Evolutionary conservation across 129 eudicot genomes (phyloP).

Genomic region (Artemisia argyi): DNA sequence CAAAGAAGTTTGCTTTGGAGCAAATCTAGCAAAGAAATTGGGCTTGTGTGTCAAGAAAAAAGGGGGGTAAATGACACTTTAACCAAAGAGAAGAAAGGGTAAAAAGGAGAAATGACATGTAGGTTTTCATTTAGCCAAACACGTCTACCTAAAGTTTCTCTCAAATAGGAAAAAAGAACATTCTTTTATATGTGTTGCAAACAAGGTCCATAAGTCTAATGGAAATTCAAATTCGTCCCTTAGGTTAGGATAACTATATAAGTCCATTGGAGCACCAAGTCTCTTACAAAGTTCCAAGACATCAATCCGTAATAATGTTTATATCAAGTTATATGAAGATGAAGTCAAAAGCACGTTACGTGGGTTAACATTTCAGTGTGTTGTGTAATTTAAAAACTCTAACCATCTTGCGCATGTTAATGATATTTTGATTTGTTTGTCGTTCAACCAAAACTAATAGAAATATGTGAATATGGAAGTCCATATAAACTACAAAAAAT

Average conservation of each 20-base stretch:
- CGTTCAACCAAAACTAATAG: no score
- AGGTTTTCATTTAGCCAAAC: conserved; percentile 43
- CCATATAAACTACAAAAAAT: no score
- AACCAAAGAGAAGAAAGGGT: conserved; percentile 34
- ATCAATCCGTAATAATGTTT: no score
- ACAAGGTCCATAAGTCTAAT: conserved; percentile 8
- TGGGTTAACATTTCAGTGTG: no score
- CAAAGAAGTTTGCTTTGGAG: conserved; percentile 35
- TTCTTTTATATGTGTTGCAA: conserved; percentile 24
- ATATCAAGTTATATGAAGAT: no score
- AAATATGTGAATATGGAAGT: no score
- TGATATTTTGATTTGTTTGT: no score
- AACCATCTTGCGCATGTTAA: no score
- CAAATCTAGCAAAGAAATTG: conserved; percentile 32
- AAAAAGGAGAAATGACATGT: conserved; percentile 34
- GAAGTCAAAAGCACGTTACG: no score
- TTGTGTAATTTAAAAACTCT: no score
- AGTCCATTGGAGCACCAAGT: not conserved
- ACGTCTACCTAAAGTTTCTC: conserved; percentile 19
- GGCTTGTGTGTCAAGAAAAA: conserved; percentile 22
- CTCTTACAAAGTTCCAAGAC: no score
- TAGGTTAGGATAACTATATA: not conserved
- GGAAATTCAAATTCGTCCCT: not conserved
- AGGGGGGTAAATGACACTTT: conserved; percentile 33
- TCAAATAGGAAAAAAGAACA: conserved; percentile 27